Conservation (phyloP, 306 rosid genomes). For the Trichosanthes cucumerina region DNA sequence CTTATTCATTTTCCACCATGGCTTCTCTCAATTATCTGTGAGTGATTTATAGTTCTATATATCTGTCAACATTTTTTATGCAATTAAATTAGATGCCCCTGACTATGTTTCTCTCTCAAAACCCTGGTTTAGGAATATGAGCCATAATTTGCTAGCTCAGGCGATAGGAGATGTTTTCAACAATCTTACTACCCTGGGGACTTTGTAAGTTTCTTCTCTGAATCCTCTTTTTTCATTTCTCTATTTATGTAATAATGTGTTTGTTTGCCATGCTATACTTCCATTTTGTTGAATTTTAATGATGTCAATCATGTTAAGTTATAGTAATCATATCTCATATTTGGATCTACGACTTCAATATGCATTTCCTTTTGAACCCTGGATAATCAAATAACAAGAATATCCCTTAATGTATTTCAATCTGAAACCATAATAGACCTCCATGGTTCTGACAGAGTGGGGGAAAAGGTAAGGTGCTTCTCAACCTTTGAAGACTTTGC, state of each 20-base stretch:
- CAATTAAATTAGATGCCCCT: conserved; percentile 13
- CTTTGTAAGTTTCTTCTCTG: conserved; percentile 51
- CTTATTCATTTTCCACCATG: conserved; percentile 79
- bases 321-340: neutral
- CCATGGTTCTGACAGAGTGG: neutral
- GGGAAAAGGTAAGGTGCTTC: neutral
- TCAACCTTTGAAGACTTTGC: neutral
- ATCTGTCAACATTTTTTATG: neutral
- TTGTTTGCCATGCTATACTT: neutral
- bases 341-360: neutral
- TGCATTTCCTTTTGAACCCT: neutral
- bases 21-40: conserved; percentile 60
- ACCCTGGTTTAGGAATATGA: conserved; percentile 52
- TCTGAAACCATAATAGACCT: neutral
- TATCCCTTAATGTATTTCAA: neutral
- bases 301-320: neutral
- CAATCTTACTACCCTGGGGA: conserved; percentile 38
- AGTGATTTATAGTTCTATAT: conserved; percentile 26
- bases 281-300: neutral
- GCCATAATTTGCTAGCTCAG: conserved; percentile 54
- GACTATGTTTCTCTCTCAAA: conserved; percentile 3
- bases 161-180: conserved; percentile 58
- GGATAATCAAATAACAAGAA: neutral
- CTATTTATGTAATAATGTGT: neutral
- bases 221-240: neutral